Percentiles rank a stretch among this genome's conserved stretches.
Evolutionary conservation across 2,329 filamentous ascomycete species (phyloP).

Genomic region (Pseudocercospora crystallina): DNA sequence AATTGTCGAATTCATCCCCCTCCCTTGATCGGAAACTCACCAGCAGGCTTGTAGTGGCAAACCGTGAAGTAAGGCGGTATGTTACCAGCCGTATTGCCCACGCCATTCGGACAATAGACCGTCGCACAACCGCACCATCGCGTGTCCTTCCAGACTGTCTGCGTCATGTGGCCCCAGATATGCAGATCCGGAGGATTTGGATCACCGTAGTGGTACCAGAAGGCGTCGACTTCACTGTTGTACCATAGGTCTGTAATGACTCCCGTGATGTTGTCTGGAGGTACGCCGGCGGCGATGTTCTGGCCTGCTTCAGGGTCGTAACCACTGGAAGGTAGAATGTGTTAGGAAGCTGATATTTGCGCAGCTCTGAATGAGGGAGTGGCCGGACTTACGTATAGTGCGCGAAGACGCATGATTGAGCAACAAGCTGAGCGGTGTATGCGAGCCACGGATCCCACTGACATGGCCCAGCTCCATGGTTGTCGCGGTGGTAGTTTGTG

Average conservation of each 20-base stretch:
- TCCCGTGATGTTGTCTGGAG: constrained; percentile 57
- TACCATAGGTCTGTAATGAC: constrained; percentile 85
- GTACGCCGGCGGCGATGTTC: constrained; percentile 76
- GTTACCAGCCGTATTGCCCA: constrained; percentile 43
- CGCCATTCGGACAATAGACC: constrained; percentile 56
- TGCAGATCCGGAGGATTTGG: constrained; percentile 61
- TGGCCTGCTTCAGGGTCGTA: constrained; percentile 57
- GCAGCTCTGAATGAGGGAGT: neutral
- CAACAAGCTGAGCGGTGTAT: constrained; percentile 62
- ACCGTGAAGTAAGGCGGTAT: constrained; percentile 67
- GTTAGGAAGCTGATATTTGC: constrained; percentile 40
- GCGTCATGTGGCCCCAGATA: constrained; percentile 71
- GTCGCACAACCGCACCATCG: constrained; percentile 64
- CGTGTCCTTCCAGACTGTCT: constrained; percentile 69
- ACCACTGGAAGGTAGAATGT: constrained; percentile 57
- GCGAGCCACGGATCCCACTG: constrained; percentile 66
- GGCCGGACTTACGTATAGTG: constrained; percentile 68
- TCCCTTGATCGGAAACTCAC: constrained; percentile 49
- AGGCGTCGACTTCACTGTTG: constrained; percentile 69
- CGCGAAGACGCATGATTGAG: constrained; percentile 65
- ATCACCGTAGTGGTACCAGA: constrained; percentile 56
- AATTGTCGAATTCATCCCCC: no score
- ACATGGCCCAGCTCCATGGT: constrained; percentile 52
- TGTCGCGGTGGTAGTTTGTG: constrained; percentile 83
- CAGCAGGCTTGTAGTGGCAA: constrained; percentile 79